Base-by-base conservation (phyloP, 148 eudicot species). In the Heliosperma pusillum region DNA sequence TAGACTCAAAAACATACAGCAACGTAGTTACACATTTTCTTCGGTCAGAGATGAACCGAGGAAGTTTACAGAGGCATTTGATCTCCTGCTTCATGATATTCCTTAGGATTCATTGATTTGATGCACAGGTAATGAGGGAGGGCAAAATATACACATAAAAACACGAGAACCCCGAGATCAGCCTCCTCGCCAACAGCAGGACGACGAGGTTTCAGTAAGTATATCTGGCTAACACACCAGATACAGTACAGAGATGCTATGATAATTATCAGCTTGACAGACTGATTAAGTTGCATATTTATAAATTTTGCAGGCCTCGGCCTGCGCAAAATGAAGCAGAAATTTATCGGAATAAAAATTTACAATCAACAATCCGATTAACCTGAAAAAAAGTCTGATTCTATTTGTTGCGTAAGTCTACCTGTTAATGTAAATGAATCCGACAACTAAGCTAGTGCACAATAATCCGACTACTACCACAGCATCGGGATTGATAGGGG, bases 101-200 rank as follows among this genome's bases (percentile, higher is more conserved):
- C 87, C 66, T 75, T 85, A 0, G 91, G 67, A 79, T 83, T 84
- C 97, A 94, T 94, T 55, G 98, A 94, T 74, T 80, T 53, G 24
- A 89, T 87, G 77, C 98, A 94, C 17, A 94, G 76, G 73, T 81
- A 81, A 64, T 91, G 91, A 60, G 98, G 98, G 55, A 87, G 71
- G 69, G 88, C 90, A 69, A 94, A 91, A 74, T 87, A 94, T 27
- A 83, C 74, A 10, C 64, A 84, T 33, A 94, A 76, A 80, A 94
- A 94, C 78, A 94, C 86, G 13, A 94, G 86, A 45, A 94, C 97
- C 52, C 98, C 98, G 21, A 94, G 88, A 79, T 94, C 98, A 76
- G 98, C 97, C 80, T 94, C 98, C 80, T 94, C 98, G 10, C 98
- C 98, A 73, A 91, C 87, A 20, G 97, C 93, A 63, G 97, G 80